phyloP scores from a whole-genome alignment of 2,329 filamentous ascomycete species.

The Atkinsonella texensis region DNA sequence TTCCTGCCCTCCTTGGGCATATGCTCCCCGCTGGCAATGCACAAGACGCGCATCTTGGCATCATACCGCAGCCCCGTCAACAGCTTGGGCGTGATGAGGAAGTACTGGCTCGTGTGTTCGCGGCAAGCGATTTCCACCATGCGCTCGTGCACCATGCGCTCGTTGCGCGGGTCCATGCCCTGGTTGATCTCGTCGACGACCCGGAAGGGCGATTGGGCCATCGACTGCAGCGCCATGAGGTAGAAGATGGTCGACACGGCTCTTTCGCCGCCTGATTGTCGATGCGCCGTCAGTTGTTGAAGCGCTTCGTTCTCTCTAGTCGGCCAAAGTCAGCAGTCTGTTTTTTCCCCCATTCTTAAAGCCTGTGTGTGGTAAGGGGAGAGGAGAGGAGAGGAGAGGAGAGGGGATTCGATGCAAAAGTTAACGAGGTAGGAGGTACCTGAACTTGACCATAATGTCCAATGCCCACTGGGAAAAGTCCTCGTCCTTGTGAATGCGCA shows the following conservation, averaged over 20 bases:
- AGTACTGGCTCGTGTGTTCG: constrained; percentile 74
- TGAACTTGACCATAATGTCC: constrained; percentile 89
- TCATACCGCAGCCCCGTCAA: constrained; percentile 79
- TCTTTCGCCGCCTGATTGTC: constrained; percentile 91
- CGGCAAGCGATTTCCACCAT: constrained; percentile 96
- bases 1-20: constrained; percentile 43
- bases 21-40: constrained; percentile 80
- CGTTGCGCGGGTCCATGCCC: constrained; percentile 97
- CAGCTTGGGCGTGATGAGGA: constrained; percentile 94
- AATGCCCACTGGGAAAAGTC: constrained; percentile 94
- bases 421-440: too few relatives aligned
- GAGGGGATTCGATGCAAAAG: too few relatives aligned
- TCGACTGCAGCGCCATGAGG: constrained; percentile 91
- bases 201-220: constrained; percentile 89
- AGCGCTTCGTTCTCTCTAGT: constrained; percentile 65
- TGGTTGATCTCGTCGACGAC: constrained; percentile 99
- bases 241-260: constrained; percentile 98
- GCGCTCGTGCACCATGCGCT: constrained; percentile 93
- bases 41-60: constrained; percentile 81
- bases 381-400: too few relatives aligned
- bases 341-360: background rate
- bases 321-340: background rate
- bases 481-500: constrained; percentile 75
- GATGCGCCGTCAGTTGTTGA: constrained; percentile 76
- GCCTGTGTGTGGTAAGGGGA: background rate